phyloP scores from a whole-genome alignment of 1,139 yeast genomes.

The Geotrichum reessii region DNA sequence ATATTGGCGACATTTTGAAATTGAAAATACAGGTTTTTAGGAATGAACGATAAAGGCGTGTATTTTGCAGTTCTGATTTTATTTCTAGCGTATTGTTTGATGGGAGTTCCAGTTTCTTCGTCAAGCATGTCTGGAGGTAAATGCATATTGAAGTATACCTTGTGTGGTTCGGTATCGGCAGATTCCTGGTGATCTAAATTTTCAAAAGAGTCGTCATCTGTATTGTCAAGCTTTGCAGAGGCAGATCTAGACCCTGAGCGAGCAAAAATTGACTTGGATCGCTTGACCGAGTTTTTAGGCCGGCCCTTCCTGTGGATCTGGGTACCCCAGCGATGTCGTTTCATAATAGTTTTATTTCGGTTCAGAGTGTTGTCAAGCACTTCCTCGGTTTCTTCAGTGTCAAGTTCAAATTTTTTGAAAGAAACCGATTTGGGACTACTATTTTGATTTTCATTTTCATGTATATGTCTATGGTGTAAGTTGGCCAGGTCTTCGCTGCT shows the following conservation, averaged over 20 bases:
- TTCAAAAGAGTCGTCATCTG: constrained; percentile 1
- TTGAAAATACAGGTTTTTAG: constrained; percentile 74
- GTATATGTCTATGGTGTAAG: neutral
- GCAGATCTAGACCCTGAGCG: constrained; percentile 7
- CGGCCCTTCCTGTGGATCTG: constrained; percentile 71
- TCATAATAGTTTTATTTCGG: constrained; percentile 42
- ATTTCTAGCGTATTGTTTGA: constrained; percentile 62
- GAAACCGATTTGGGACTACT: neutral
- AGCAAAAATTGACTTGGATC: constrained; percentile 27
- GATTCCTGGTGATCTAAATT: neutral
- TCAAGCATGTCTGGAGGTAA: constrained; percentile 61
- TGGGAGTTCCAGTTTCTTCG: constrained; percentile 54
- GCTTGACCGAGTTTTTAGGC: constrained; percentile 37
- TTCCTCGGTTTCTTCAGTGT: constrained; percentile 9
- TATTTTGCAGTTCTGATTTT: constrained; percentile 94
- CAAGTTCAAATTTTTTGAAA: neutral
- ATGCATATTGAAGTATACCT: constrained; percentile 58
- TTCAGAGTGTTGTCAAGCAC: constrained; percentile 16
- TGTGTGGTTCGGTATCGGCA: constrained; percentile 35
- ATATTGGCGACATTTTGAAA: constrained; percentile 86
- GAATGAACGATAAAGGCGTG: constrained; percentile 82
- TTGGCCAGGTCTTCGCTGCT: neutral
- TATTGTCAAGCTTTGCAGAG: neutral
- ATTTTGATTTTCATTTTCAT: neutral
- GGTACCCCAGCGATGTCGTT: constrained; percentile 87